A percentile compares a stretch with the other conserved stretches of the same genome.
phyloP scores from a whole-genome alignment of 2,329 filamentous ascomycete genomes.

The Furcasterigmium furcatum region DNA sequence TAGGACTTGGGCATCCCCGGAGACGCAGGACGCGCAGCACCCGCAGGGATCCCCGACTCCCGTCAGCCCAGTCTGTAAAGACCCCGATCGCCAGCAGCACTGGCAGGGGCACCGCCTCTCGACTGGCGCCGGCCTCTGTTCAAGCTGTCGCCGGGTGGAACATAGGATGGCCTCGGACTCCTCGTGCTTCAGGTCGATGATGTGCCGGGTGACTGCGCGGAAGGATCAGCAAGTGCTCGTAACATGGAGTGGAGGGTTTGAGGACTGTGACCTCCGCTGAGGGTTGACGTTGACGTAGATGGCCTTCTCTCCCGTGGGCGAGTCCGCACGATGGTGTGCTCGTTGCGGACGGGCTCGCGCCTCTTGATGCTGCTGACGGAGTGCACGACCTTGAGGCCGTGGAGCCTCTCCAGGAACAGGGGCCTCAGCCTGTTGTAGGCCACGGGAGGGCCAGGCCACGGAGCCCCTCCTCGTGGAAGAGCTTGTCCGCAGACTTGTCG shows the following conservation, averaged over 20 bases:
- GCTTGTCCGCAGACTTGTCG: conserved; percentile 47
- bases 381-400: conserved; percentile 74
- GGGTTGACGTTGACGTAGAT: conserved; percentile 20
- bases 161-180: conserved; percentile 71
- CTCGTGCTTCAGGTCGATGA: conserved; percentile 74
- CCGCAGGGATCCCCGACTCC: too few relatives aligned
- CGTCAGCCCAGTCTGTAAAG: too few relatives aligned
- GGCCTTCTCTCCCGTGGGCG: conserved; percentile 37
- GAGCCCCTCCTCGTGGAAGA: conserved; percentile 72
- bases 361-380: conserved; percentile 67
- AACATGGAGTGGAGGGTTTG: too few relatives aligned
- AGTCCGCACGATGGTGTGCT: conserved; percentile 43
- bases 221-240: conserved; percentile 81
- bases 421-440: conserved; percentile 81
- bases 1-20: too few relatives aligned
- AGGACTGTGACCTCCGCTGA: background rate
- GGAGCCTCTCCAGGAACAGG: conserved; percentile 69
- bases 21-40: too few relatives aligned
- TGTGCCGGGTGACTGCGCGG: conserved; percentile 63
- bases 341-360: conserved; percentile 38
- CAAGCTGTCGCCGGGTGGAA: too few relatives aligned
- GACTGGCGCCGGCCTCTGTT: too few relatives aligned
- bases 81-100: too few relatives aligned
- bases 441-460: conserved; percentile 81
- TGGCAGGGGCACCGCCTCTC: too few relatives aligned